Evolutionary conservation across 768 basidiomycete genomes (phyloP).

Genomic region (Russula olivacea): DNA sequence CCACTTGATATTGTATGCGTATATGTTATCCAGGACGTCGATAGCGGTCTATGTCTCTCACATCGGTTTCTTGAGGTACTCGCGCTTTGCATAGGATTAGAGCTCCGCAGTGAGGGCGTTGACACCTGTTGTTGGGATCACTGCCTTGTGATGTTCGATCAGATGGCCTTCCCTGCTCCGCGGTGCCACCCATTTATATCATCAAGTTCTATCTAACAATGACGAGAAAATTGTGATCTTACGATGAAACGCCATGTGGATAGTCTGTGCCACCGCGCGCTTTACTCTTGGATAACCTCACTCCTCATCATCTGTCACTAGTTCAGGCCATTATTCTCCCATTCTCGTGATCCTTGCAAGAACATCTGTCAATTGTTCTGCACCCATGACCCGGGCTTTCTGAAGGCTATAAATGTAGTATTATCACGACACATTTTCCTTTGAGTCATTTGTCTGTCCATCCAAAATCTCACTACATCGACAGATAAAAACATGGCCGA

Average conservation of each 20-base stretch:
- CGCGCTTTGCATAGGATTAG: background rate
- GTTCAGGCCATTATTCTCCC: background rate
- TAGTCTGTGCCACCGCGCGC: background rate
- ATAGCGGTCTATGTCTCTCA: background rate
- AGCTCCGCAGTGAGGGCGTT: background rate
- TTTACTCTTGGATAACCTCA: background rate
- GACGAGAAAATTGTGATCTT: background rate
- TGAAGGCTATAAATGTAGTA: background rate
- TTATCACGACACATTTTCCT: background rate
- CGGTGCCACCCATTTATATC: background rate
- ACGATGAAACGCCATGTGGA: background rate
- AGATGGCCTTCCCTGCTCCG: background rate
- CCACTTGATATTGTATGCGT: background rate
- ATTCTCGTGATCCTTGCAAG: background rate
- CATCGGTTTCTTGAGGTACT: background rate
- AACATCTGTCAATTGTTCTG: background rate
- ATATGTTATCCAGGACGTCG: background rate
- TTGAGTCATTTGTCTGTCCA: background rate
- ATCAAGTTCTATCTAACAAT: no score
- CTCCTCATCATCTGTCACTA: background rate
- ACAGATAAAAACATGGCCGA: background rate
- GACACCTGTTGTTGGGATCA: background rate
- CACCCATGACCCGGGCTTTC: background rate
- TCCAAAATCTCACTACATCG: background rate
- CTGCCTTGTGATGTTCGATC: background rate